Evolutionary conservation across 2,329 filamentous ascomycete genomes (phyloP).

Genomic region (Penicillium sp.): DNA sequence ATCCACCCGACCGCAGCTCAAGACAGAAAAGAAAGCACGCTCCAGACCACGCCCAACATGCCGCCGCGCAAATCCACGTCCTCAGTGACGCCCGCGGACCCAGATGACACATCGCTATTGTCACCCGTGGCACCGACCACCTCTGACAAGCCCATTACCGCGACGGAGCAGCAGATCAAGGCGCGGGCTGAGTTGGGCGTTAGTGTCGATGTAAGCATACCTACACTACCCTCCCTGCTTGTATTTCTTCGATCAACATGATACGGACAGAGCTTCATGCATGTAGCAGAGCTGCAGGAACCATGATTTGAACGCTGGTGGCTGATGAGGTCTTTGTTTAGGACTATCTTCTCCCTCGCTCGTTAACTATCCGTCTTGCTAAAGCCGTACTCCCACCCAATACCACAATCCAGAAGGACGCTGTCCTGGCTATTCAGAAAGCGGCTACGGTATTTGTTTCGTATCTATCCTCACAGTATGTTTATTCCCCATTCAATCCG

Average conservation of each 20-base stretch:
- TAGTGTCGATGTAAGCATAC: constrained; percentile 38
- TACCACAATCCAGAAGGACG: constrained; percentile 66
- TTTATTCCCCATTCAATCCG: not conserved
- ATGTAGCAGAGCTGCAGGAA: not conserved
- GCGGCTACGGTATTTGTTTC: constrained; percentile 67
- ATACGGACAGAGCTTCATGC: not conserved
- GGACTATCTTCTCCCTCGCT: constrained; percentile 64
- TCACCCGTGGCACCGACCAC: constrained; percentile 14
- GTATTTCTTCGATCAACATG: not conserved
- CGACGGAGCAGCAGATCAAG: constrained; percentile 42
- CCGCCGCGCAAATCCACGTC: constrained; percentile 40
- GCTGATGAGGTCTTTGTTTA: constrained; percentile 23
- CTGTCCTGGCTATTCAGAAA: constrained; percentile 63
- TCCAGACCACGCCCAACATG: constrained; percentile 19
- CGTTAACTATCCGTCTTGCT: constrained; percentile 60
- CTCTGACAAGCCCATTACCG: constrained; percentile 30
- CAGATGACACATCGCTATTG: constrained; percentile 19
- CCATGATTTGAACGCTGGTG: not conserved
- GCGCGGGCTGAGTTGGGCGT: constrained; percentile 39
- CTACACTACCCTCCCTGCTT: not conserved
- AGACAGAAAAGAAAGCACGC: not conserved
- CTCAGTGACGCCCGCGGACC: constrained; percentile 27
- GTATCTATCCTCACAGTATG: constrained; percentile 61
- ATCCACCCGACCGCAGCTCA: not conserved
- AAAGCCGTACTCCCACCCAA: constrained; percentile 65